Conservation (phyloP, 2,329 filamentous ascomycete genomes). For the Botryosphaeria agaves region DNA sequence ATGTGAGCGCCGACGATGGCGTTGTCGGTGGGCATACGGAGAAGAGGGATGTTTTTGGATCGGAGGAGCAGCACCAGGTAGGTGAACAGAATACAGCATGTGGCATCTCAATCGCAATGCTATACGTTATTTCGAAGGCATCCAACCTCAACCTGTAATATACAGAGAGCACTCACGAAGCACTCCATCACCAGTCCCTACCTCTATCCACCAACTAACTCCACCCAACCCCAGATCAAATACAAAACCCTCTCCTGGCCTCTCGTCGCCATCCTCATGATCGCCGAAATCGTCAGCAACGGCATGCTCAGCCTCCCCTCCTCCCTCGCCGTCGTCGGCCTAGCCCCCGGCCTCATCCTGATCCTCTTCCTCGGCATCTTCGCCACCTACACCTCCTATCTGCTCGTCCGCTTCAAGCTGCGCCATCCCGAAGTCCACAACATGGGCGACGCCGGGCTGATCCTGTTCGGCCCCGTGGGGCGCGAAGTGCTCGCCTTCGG, state of each 20-base stretch:
- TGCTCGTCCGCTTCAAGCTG: constrained; percentile 28
- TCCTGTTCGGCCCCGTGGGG: constrained; percentile 13
- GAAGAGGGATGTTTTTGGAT: constrained; percentile 25
- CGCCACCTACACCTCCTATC: constrained; percentile 32
- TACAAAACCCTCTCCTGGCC: constrained; percentile 38
- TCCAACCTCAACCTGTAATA: too few species aligned
- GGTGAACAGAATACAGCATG: too few species aligned
- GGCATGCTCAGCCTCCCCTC: constrained; percentile 37
- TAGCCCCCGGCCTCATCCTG: constrained; percentile 34
- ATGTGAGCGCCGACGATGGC: too few species aligned
- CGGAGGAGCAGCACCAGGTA: constrained; percentile 14
- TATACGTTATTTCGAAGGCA: too few species aligned
- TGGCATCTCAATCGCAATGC: too few species aligned
- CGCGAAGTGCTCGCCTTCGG: constrained; percentile 17
- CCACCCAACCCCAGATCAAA: constrained; percentile 21
- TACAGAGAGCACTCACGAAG: too few species aligned
- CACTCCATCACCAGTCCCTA: too few species aligned
- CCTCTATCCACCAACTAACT: not conserved
- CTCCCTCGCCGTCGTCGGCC: constrained; percentile 32
- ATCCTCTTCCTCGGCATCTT: constrained; percentile 34
- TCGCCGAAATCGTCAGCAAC: constrained; percentile 37
- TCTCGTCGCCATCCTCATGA: constrained; percentile 35
- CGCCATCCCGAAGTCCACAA: constrained; percentile 18
- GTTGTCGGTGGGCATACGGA: too few species aligned
- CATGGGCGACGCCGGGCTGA: constrained; percentile 18